Evolutionary conservation across 805 yeast genomes (phyloP).

Genomic region (Kuraishia cidri): DNA sequence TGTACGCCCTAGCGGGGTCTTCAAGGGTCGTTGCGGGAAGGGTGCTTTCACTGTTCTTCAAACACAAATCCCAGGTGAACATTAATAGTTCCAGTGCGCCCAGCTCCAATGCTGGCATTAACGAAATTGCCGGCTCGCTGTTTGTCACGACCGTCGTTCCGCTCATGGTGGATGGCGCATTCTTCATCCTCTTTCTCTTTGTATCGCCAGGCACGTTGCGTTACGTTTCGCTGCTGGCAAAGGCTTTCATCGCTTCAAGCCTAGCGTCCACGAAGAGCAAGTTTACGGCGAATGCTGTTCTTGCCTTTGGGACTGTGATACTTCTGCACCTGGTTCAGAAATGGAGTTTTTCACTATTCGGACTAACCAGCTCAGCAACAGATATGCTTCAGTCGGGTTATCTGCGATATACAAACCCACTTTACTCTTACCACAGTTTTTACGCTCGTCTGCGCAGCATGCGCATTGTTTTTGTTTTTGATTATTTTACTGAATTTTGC

Average conservation of each 20-base stretch:
- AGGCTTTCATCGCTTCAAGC: slow-evolving; percentile 22
- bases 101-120: not conserved
- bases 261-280: slow-evolving; percentile 19
- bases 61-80: not conserved
- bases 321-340: slow-evolving; percentile 1
- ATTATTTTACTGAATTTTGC: slow-evolving; percentile 15
- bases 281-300: slow-evolving; percentile 17
- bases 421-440: slow-evolving; percentile 1
- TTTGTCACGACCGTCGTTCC: slow-evolving; percentile 1
- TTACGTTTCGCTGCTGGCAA: slow-evolving; percentile 18
- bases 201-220: slow-evolving; percentile 8
- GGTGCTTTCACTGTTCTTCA: slow-evolving; percentile 5
- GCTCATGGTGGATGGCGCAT: not conserved
- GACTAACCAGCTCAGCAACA: not conserved
- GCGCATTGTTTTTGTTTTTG: slow-evolving; percentile 5
- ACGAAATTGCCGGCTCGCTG: not conserved
- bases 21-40: slow-evolving; percentile 6
- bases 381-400: no score
- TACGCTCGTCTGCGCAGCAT: not conserved
- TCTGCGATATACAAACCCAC: no score
- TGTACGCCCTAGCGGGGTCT: slow-evolving; percentile 5
- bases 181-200: not conserved
- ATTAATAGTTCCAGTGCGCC: no score
- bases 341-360: no score
- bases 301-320: slow-evolving; percentile 10